Evolutionary conservation across 768 basidiomycete species (phyloP).

Genomic region (Phlegmacium glaucopus): DNA sequence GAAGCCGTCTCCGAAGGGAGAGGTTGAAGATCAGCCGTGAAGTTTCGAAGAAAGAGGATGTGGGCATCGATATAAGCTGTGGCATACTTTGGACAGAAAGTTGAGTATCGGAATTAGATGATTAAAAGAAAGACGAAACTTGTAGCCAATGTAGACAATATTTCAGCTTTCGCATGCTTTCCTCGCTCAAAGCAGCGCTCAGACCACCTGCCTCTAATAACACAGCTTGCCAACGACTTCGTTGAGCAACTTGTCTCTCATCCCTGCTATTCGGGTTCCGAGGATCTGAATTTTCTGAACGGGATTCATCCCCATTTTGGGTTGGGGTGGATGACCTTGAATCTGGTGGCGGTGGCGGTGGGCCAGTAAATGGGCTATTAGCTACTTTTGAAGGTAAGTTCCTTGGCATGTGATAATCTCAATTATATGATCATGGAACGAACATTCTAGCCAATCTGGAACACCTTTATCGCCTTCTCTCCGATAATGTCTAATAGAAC

Average conservation of each 20-base stretch:
- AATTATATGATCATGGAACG: too few species aligned
- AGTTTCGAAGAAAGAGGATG: conserved; percentile 79
- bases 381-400: too few species aligned
- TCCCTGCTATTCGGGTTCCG: background rate
- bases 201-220: conserved; percentile 85
- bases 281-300: too few species aligned
- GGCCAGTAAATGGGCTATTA: conserved; percentile 33
- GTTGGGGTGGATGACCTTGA: conserved; percentile 24
- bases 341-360: conserved; percentile 27
- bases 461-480: conserved; percentile 22
- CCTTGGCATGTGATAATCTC: too few species aligned
- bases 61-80: conserved; percentile 86
- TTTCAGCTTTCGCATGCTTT: conserved; percentile 81
- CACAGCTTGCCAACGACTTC: conserved; percentile 85
- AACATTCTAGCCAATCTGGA: conserved; percentile 39
- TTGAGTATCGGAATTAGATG: background rate
- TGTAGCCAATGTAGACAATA: conserved; percentile 89
- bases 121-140: conserved; percentile 39
- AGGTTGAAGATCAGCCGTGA: conserved; percentile 70
- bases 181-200: conserved; percentile 85
- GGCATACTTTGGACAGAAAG: conserved; percentile 51
- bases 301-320: conserved; percentile 10
- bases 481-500: conserved; percentile 6
- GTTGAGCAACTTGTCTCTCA: conserved; percentile 53
- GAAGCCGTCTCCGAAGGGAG: background rate